These are phyloP conservation scores for Cymbidium sinense DNA, from an alignment of 106 monocot species.

Conservation along the genomic window DNA sequence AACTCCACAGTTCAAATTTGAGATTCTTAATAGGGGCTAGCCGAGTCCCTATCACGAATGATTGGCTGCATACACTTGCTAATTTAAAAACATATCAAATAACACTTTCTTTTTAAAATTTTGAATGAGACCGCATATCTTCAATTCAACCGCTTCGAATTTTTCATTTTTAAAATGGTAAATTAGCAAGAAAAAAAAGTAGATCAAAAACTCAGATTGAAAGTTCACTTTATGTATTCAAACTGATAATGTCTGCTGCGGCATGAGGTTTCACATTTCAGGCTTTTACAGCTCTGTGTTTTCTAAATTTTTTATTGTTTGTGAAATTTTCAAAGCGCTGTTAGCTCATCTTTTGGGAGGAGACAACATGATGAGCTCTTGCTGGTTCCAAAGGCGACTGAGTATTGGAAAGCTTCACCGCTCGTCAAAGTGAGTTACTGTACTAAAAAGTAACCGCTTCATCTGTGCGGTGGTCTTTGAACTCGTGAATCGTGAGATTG, in stretches of 20 bases:
- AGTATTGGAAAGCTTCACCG: background rate
- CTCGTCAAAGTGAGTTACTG: conserved; percentile 1
- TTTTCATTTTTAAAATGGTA: no score
- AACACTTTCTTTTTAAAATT: no score
- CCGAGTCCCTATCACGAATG: no score
- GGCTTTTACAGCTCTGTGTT: background rate
- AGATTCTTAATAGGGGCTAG: no score
- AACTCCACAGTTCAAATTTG: no score
- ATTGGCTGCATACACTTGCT: no score
- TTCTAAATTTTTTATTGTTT: background rate
- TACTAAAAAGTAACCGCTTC: background rate
- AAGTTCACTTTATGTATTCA: background rate
- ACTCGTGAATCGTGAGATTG: conserved; percentile 1
- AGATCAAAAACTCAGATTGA: background rate
- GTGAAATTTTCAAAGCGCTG: background rate
- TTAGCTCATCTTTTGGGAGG: background rate
- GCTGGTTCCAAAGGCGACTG: background rate
- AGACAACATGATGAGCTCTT: conserved; percentile 3
- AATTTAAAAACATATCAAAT: no score
- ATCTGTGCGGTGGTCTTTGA: background rate
- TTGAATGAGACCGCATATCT: no score
- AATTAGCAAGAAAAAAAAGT: no score
- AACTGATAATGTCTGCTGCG: background rate
- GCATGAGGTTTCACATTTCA: background rate
- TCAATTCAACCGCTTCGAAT: no score